These are phyloP conservation scores for Beauveria australis DNA, from an alignment of 2,329 filamentous ascomycete species.

Conservation along the genomic window DNA sequence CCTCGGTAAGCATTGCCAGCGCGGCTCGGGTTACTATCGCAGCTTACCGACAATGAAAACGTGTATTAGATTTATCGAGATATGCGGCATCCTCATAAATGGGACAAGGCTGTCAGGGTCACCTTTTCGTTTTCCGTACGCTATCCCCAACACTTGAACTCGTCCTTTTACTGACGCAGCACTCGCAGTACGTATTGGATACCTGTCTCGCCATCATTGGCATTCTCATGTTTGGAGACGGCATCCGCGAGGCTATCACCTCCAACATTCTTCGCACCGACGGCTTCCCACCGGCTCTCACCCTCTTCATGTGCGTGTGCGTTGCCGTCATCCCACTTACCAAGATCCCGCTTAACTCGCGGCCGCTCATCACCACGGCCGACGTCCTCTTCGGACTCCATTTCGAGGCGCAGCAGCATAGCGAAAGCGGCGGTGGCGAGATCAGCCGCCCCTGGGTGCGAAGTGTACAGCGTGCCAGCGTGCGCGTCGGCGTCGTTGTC, in stretches of 20 bases:
- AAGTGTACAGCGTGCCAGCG: constrained; percentile 36
- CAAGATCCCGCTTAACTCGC: constrained; percentile 85
- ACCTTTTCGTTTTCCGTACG: constrained; percentile 80
- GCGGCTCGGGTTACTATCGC: not conserved
- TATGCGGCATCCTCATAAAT: constrained; percentile 72
- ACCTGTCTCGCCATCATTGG: constrained; percentile 74
- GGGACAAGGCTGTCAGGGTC: constrained; percentile 61
- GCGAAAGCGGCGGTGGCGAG: constrained; percentile 29
- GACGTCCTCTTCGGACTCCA: constrained; percentile 76
- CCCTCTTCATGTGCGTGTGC: constrained; percentile 74
- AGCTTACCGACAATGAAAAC: not conserved
- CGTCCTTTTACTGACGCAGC: not conserved
- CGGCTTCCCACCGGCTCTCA: constrained; percentile 66
- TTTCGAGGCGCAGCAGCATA: constrained; percentile 27
- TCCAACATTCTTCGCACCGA: constrained; percentile 72
- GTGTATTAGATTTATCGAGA: constrained; percentile 49
- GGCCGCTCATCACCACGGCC: constrained; percentile 77
- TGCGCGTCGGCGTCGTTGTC: constrained; percentile 61
- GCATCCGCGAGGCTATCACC: constrained; percentile 81
- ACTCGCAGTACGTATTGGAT: constrained; percentile 63
- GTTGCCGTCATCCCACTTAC: constrained; percentile 91
- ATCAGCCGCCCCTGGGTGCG: constrained; percentile 25
- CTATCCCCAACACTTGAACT: constrained; percentile 6
- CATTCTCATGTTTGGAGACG: constrained; percentile 89
- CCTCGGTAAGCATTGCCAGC: constrained; percentile 47